Conservation (phyloP, 768 basidiomycete species). For the Lentinula sp. region DNA sequence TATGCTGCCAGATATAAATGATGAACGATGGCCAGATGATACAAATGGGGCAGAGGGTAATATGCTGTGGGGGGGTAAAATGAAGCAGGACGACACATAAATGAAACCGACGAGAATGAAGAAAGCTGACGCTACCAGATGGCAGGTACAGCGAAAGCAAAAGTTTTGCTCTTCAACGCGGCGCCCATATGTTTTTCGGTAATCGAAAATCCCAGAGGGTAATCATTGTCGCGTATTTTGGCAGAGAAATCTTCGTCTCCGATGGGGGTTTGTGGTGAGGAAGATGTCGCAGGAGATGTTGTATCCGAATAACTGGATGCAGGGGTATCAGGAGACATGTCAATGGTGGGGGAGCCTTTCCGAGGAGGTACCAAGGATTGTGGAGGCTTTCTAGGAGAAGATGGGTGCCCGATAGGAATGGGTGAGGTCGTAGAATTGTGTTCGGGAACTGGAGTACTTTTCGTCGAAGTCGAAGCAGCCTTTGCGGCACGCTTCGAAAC, state of each 20-base stretch:
- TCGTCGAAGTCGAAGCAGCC: conserved; percentile 33
- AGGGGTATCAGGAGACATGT: conserved; percentile 45
- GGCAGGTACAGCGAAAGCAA: conserved; percentile 55
- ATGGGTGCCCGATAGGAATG: conserved; percentile 24
- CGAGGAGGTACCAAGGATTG: conserved; percentile 11
- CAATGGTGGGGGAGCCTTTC: conserved; percentile 12
- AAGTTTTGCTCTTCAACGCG: conserved; percentile 56
- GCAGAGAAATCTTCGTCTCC: conserved; percentile 45
- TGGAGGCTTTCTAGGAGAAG: conserved; percentile 23
- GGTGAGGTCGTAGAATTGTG: conserved; percentile 31
- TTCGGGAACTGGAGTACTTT: conserved; percentile 36
- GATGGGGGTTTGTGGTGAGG: conserved; percentile 54
- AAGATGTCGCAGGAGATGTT: conserved; percentile 56
- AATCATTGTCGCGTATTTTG: conserved; percentile 39
- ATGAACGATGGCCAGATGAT: neutral
- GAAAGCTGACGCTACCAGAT: conserved; percentile 43
- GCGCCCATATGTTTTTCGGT: conserved; percentile 27
- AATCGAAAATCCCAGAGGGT: conserved; percentile 24
- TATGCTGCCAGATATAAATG: neutral
- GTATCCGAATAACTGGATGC: conserved; percentile 45
- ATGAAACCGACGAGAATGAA: conserved; percentile 7
- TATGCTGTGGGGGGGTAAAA: conserved; percentile 12
- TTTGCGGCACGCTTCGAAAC: conserved; percentile 55
- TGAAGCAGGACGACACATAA: conserved; percentile 16
- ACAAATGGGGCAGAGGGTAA: neutral